These are phyloP conservation scores for Apiotrichum gamsii DNA, from an alignment of 1,284 basidiomycete genomes.

Conservation along the genomic window DNA sequence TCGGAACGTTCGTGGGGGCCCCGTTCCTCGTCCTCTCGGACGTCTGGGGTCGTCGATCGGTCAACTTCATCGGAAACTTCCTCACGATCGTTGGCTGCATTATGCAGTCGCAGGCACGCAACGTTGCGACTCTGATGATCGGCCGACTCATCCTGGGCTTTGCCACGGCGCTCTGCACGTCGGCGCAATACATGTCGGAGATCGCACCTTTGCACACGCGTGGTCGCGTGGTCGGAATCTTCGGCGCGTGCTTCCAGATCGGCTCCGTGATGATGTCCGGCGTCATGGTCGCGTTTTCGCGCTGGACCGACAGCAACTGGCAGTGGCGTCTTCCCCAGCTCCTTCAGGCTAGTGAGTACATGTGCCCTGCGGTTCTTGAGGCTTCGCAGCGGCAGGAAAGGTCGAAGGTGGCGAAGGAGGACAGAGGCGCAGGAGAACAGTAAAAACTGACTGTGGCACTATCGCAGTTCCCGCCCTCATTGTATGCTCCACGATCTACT, in stretches of 20 bases:
- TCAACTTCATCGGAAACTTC: not conserved
- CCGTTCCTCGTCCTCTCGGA: slow-evolving; percentile 7
- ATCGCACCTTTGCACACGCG: slow-evolving; percentile 51
- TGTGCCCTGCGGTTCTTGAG: too few species aligned
- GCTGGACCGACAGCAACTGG: slow-evolving; percentile 46
- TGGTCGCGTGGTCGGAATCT: slow-evolving; percentile 51
- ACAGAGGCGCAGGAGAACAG: too few species aligned
- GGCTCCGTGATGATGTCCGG: slow-evolving; percentile 54
- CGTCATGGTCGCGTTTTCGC: slow-evolving; percentile 55
- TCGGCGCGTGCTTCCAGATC: slow-evolving; percentile 37
- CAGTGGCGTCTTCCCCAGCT: slow-evolving; percentile 1
- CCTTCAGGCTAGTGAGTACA: too few species aligned
- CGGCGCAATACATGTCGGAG: slow-evolving; percentile 2
- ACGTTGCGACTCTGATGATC: slow-evolving; percentile 49
- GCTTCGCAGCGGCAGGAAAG: too few species aligned
- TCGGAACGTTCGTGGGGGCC: slow-evolving; percentile 26
- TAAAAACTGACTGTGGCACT: too few species aligned
- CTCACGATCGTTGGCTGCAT: not conserved
- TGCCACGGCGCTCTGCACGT: slow-evolving; percentile 27
- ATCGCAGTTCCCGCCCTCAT: not conserved
- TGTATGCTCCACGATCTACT: slow-evolving; percentile 7
- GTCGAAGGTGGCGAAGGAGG: too few species aligned
- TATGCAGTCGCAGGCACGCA: slow-evolving; percentile 43
- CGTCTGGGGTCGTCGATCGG: slow-evolving; percentile 3
- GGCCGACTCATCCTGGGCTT: slow-evolving; percentile 53